Evolutionary conservation across 805 yeast species (phyloP).

Genomic region (Ogataea polymorpha): DNA sequence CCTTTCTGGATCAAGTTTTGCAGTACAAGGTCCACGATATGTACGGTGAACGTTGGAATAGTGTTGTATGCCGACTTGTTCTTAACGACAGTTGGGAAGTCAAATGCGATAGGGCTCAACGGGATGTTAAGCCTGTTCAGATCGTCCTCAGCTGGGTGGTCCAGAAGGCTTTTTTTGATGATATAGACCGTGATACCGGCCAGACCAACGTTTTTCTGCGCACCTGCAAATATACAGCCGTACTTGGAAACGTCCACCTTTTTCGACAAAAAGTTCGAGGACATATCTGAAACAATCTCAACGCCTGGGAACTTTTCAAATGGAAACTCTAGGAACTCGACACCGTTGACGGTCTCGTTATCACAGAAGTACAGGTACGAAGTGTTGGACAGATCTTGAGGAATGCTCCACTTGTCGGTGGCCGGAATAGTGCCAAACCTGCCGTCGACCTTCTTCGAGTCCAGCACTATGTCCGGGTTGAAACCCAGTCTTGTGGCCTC

Average conservation of each 20-base stretch:
- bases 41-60: constrained; percentile 88
- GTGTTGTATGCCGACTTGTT: constrained; percentile 96
- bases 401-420: constrained; percentile 58
- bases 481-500: constrained; percentile 85
- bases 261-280: constrained; percentile 86
- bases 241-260: constrained; percentile 76
- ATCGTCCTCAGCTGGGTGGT: constrained; percentile 61
- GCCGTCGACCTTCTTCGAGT: constrained; percentile 56
- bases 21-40: constrained; percentile 77
- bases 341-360: constrained; percentile 96
- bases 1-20: constrained; percentile 61
- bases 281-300: constrained; percentile 90
- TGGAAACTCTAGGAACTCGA: constrained; percentile 61
- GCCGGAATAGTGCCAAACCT: constrained; percentile 68
- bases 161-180: constrained; percentile 75
- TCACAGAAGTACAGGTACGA: constrained; percentile 91
- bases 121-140: constrained; percentile 63
- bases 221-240: constrained; percentile 95
- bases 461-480: constrained; percentile 64
- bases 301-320: constrained; percentile 59
- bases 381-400: constrained; percentile 57
- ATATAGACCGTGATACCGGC: constrained; percentile 94
- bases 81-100: constrained; percentile 78
- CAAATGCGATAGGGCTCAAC: constrained; percentile 82
- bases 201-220: constrained; percentile 95